Percentiles rank a stretch among this genome's conserved stretches.
Evolutionary conservation across 2,329 filamentous ascomycete genomes (phyloP).

Genomic region (Dryadomyces quercus-mongolicae): DNA sequence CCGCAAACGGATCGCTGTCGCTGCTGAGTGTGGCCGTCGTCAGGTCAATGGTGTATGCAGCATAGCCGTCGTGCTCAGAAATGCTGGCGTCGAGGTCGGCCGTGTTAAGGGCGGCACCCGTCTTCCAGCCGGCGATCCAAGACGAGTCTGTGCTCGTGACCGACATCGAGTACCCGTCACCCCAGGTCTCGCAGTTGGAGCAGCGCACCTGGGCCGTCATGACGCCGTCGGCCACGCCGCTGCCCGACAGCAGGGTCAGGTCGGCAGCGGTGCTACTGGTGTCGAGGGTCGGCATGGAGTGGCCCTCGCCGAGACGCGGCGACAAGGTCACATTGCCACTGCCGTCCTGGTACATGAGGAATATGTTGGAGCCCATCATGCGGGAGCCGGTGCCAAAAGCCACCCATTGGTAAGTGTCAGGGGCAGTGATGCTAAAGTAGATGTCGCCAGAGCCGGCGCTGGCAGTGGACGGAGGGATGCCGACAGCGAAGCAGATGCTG

Average conservation of each 20-base stretch:
- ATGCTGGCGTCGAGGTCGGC: constrained; percentile 27
- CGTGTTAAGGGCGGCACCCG: constrained; percentile 31
- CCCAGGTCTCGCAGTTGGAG: constrained; percentile 38
- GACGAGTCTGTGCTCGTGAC: constrained; percentile 25
- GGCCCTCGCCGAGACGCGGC: constrained; percentile 34
- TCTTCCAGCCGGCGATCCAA: constrained; percentile 46
- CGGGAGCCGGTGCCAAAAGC: constrained; percentile 40
- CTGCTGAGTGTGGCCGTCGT: constrained; percentile 29
- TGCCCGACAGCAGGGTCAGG: constrained; percentile 44
- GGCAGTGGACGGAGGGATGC: constrained; percentile 37
- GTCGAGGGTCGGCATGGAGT: constrained; percentile 35
- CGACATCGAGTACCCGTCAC: constrained; percentile 27
- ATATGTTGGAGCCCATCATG: constrained; percentile 49
- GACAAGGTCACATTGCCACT: constrained; percentile 49
- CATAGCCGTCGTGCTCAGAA: constrained; percentile 31
- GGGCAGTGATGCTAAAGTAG: constrained; percentile 48
- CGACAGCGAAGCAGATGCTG: constrained; percentile 43
- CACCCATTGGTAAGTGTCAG: constrained; percentile 41
- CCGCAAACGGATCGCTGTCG: constrained; percentile 41
- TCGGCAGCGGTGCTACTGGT: constrained; percentile 24
- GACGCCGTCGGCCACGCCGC: constrained; percentile 35
- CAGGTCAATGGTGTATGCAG: constrained; percentile 35
- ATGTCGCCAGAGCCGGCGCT: constrained; percentile 39
- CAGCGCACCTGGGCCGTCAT: constrained; percentile 51
- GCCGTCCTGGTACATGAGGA: constrained; percentile 49